Evolutionary conservation across 352 stramenopile species (phyloP), one percentile per base, ranked within the genome.

Genomic region (Peronospora destructor): DNA sequence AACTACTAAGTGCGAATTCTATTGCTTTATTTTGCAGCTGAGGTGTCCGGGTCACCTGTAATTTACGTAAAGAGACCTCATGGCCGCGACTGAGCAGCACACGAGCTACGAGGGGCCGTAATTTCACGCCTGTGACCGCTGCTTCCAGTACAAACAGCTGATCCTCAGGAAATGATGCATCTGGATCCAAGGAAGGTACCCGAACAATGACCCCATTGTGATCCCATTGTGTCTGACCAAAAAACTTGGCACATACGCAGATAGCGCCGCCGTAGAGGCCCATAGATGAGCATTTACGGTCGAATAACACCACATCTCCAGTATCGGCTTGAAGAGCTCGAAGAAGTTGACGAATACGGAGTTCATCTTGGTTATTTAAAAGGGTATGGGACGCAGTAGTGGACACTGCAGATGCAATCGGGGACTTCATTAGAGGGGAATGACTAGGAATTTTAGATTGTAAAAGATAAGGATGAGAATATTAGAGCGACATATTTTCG

Each of bases 191-290:
- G 4, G 57, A 47, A 1, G 67, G 73, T 13, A 69, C 73, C 9
- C 77, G 73, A 11, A 91, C 50, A 23, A 94, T 70, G 16, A 91
- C 76, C 36, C 84, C 84, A 54, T 89, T 94, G 65, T 92, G 84
- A 60, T 94, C 84, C 78, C 80, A 94, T 26, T 76, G 78, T 33
- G 84, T 92, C 34, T 76, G 63, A 11, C 81, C 81, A 37, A 91
- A 87, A 38, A 91, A 68, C 59, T 94, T 94, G 40, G 84, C 78
- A 42, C 73, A 84, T 4, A 65, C 65, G 56, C 81, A 94, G 53
- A 94, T 87, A 35, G 74, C 58, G 16, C 62, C 79, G 47, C 84
- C 84, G 60, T 92, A 94, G 33, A 83, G 37, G 25, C 63, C 80
- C 84, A 92, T 94, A 51, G 54, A 41, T 14, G 68, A 51, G 58